Base-by-base conservation (phyloP, 768 basidiomycete species). In the Cystofilobasidium ferigula region DNA sequence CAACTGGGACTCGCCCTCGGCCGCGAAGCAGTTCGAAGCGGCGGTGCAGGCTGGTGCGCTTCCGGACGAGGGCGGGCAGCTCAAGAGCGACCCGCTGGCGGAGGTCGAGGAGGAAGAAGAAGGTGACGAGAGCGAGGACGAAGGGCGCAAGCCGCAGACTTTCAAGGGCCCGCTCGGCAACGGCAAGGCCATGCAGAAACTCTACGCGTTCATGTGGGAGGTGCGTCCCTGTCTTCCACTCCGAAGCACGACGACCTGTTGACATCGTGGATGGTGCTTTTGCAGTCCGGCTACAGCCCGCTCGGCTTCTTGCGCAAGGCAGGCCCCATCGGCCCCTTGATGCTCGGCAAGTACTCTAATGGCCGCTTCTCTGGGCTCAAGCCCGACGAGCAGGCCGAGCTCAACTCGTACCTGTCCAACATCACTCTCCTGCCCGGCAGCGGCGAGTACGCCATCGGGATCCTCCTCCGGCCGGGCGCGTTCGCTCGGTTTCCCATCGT, bases 131-230 rank as follows among this genome's bases (percentile, higher is more conserved):
- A 51, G 38, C 26, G 58, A 60, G n/a, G n/a, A n/a, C n/a, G n/a
- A n/a, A n/a, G n/a, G n/a, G 8, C 47, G 47, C 30, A 61, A 54
- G 28, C 18, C 35, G n/a, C 64, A 67, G 59, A 61, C 40, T 38
- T 67, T 67, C 54, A 61, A 61, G 34, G 64, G 64, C 24, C 64
- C 64, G 16, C 59, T 40, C n/a, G 64, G 64, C 20, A 51, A 67
- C 24, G 64, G 64, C 20, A 42, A 32, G 51, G 2, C n/a, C 32
- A 67, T 67, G 64, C 51, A 54, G 51, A 14, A 3, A 1, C 28
- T 32, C 13, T 54, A 54, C 51, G 28, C 28, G 5, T 54, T 8
- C 51, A 54, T 54, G 51, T 54, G 51, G 51, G 30, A 54, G 28
- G 51, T n/a, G n/a, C n/a, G n/a, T n/a, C n/a, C n/a, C n/a, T n/a